These are phyloP conservation scores for Paraconiothyrium sp. DNA, from an alignment of 2,329 filamentous ascomycete genomes.

Conservation along the genomic window DNA sequence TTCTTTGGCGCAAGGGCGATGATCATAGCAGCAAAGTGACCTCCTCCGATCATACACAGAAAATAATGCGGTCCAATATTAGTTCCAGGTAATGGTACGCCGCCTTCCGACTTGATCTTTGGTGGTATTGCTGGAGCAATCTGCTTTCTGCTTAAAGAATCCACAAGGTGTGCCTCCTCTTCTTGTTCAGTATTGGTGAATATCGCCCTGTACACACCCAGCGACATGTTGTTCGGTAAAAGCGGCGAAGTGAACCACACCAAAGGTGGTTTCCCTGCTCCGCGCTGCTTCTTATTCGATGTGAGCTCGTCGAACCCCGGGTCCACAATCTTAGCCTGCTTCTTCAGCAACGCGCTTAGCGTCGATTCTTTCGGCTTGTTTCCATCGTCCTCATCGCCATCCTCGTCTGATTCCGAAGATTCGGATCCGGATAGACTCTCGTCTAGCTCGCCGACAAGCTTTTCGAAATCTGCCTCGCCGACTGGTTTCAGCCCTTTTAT, in stretches of 20 bases:
- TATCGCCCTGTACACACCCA: slow-evolving; percentile 86
- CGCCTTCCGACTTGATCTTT: slow-evolving; percentile 62
- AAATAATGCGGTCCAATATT: slow-evolving; percentile 87
- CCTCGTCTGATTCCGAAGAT: slow-evolving; percentile 75
- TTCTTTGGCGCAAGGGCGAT: slow-evolving; percentile 86
- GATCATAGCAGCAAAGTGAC: slow-evolving; percentile 97
- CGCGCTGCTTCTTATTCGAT: slow-evolving; percentile 61
- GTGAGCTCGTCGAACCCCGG: slow-evolving; percentile 59
- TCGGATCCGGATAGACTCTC: slow-evolving; percentile 92
- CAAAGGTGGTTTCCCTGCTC: slow-evolving; percentile 75
- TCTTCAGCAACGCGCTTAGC: slow-evolving; percentile 80
- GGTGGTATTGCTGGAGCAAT: slow-evolving; percentile 68
- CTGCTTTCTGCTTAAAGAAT: slow-evolving; percentile 80
- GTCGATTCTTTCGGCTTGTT: slow-evolving; percentile 70
- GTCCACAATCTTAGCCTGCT: slow-evolving; percentile 78
- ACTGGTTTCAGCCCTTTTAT: slow-evolving; percentile 77
- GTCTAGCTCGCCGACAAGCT: slow-evolving; percentile 83
- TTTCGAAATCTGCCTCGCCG: slow-evolving; percentile 84
- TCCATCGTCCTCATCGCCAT: slow-evolving; percentile 68
- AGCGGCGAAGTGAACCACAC: slow-evolving; percentile 85
- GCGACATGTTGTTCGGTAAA: slow-evolving; percentile 79
- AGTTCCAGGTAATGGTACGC: slow-evolving; percentile 64
- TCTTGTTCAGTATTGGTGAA: slow-evolving; percentile 78
- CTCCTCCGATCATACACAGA: slow-evolving; percentile 97
- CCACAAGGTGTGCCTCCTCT: slow-evolving; percentile 67